phyloP scores from a whole-genome alignment of 257 asterid species.

The Perilla frutescens region DNA sequence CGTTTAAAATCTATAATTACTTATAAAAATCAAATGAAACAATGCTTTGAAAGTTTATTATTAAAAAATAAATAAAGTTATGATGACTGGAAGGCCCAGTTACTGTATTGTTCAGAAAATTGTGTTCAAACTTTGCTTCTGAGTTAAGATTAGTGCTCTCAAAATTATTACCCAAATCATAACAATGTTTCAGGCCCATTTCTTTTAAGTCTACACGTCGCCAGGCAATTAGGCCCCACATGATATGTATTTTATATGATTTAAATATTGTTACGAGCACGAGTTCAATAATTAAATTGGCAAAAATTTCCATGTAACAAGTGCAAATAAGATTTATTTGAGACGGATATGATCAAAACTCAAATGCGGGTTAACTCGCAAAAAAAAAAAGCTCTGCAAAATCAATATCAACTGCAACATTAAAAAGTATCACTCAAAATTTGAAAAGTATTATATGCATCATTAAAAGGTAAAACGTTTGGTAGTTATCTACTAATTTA shows the following conservation, averaged over 20 bases:
- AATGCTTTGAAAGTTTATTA: neutral
- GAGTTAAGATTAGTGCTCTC: slow-evolving; percentile 33
- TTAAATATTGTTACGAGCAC: too few species aligned
- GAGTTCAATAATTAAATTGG: too few species aligned
- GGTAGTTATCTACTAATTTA: too few species aligned
- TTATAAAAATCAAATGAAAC: neutral
- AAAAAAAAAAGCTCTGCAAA: too few species aligned
- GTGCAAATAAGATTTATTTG: too few species aligned
- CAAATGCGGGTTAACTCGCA: too few species aligned
- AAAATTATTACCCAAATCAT: slow-evolving; percentile 34
- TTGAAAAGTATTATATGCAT: too few species aligned
- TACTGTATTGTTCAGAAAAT: slow-evolving; percentile 23
- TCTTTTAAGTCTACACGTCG: slow-evolving; percentile 12
- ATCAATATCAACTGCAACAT: too few species aligned
- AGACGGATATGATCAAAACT: too few species aligned
- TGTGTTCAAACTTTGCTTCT: slow-evolving; percentile 35
- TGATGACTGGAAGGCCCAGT: slow-evolving; percentile 36
- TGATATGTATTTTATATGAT: neutral
- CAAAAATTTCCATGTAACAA: too few species aligned
- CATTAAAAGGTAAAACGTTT: too few species aligned
- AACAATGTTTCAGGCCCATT: neutral
- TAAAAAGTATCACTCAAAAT: too few species aligned
- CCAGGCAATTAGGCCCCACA: slow-evolving; percentile 27
- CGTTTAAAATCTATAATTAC: neutral
- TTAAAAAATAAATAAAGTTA: neutral